Evolutionary conservation across 2,329 filamentous ascomycete genomes (phyloP), one percentile per base, ranked within the genome.

Genomic region (Mycogone perniciosa): DNA sequence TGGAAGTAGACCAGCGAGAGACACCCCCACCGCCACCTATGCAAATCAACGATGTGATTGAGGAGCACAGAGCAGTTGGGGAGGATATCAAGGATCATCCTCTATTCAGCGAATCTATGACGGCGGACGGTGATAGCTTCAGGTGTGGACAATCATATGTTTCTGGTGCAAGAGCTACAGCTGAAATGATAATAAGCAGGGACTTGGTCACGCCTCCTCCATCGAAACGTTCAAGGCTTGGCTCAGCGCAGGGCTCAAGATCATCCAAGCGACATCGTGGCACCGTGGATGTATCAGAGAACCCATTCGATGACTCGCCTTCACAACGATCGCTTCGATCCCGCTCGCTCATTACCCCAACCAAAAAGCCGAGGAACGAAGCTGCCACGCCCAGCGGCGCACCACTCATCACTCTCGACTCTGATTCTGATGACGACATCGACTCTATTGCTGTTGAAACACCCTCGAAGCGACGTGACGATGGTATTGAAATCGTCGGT

Each of bases 181-280:
- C 59, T 64, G 50, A 63, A 31, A 26, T 33, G 11, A 33, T 11
- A 13, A 10, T 20, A 30, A 39, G 10, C 41, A 71, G 67, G 45
- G 62, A 69, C 26, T 57, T 67, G 5, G 64, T 62, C 10, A 69
- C 67, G 27, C 66, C 68, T 30, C 67, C 70, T 5, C 63, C 69
- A 0, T 72, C 70, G 30, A 72, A 72, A 50, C 67, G 68, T 48
- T 66, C 67, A 40, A 64, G 60, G 44, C 39, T 54, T 13, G 58
- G 55, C 27, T 60, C 59, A 30, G 56, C 46, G 1, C 60, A 59
- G 8, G 41, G 27, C 11, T 51, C 48, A 26, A 52, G 44, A 13
- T 54, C 52, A 2, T 54, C 57, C 7, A 60, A 55, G 30, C 57
- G 47, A 31, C 46, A 45, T 9, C 55, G 55, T 31, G 33, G 50